Base-by-base conservation (phyloP, 371 early-diverging fungal species). In the Mortierella sp. region DNA sequence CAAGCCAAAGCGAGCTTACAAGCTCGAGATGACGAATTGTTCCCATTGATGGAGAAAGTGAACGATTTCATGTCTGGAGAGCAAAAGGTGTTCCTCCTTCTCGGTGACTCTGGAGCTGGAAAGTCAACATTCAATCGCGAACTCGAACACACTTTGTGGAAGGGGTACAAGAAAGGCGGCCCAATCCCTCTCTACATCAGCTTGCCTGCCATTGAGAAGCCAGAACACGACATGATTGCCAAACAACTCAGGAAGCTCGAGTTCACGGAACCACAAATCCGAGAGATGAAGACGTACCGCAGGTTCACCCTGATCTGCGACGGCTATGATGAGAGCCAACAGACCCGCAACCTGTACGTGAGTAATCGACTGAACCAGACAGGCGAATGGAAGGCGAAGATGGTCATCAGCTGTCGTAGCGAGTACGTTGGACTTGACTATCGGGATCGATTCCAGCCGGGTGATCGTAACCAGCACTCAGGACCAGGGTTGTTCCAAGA, bases 221-320 rank as follows among this genome's bases (percentile, higher is more conserved):
- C 45, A 44, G 45, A 17, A 13, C 6, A 6, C 5, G 45, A 17
- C 13, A 6, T 44, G 45, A 44, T 44, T 5, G 6, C 16, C 6
- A 17, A 44, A 21, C 45, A 44, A 5, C 19, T 44, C 16, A 44
- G 5, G 17, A n/a, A 2, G 0, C 7, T 34, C 25, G 16, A 41
- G 8, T 61, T 53, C 14, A 17, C 45, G 0, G 46, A 41, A 2
- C 25, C 19, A 2, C 24, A 61, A 13, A 61, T 61, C 27, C 3
- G 25, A 13, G 48, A 52, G 13, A 14, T 61, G 2, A 31, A 54
- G 37, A 3, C 2, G n/a, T 7, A 43, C 10, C 54, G 47, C 1
- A 44, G n/a, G 29, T 45, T 61, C 17, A 34, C 46, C 16, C 1
- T 61, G 5, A 61, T 61, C n/a, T 54, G 53, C 25, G 61, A 61